Evolutionary conservation across 352 stramenopile species (phyloP).

Genomic region (Globisporangium echinulatum): DNA sequence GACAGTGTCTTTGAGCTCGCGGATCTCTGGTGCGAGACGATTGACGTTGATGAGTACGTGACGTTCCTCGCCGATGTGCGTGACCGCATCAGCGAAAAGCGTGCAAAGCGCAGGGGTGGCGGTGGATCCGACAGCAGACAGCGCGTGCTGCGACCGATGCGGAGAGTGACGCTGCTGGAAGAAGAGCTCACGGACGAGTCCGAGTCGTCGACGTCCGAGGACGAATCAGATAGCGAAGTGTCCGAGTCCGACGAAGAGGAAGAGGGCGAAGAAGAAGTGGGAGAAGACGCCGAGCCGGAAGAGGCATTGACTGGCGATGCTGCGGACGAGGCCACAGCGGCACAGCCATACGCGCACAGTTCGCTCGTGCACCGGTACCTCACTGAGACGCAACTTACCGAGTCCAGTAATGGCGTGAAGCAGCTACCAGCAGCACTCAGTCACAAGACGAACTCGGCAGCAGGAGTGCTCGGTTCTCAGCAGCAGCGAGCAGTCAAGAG

Average conservation of each 20-base stretch:
- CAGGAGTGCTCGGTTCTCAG: conserved; percentile 1
- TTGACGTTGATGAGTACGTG: conserved; percentile 59
- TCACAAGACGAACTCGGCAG: conserved; percentile 8
- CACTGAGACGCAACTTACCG: conserved; percentile 5
- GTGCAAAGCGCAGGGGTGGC: background rate
- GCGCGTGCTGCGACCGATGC: conserved; percentile 36
- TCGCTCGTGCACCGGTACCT: conserved; percentile 14
- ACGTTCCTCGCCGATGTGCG: conserved; percentile 39
- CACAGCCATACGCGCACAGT: background rate
- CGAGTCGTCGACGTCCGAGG: conserved; percentile 20
- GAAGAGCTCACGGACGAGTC: conserved; percentile 28
- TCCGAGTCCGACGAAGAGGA: conserved; percentile 20
- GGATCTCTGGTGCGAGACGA: conserved; percentile 71
- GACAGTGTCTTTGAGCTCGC: conserved; percentile 69
- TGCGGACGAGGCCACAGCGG: background rate
- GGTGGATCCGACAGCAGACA: background rate
- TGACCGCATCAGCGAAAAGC: conserved; percentile 28
- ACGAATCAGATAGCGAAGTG: conserved; percentile 13
- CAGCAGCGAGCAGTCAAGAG: background rate
- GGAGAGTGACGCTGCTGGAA: conserved; percentile 40
- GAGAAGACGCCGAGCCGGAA: conserved; percentile 7
- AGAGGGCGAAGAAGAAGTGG: background rate
- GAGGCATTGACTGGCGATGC: background rate
- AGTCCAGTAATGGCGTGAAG: background rate
- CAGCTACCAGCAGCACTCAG: background rate